Base-by-base conservation (phyloP, 805 yeast genomes). In the Myxozyma neglecta region DNA sequence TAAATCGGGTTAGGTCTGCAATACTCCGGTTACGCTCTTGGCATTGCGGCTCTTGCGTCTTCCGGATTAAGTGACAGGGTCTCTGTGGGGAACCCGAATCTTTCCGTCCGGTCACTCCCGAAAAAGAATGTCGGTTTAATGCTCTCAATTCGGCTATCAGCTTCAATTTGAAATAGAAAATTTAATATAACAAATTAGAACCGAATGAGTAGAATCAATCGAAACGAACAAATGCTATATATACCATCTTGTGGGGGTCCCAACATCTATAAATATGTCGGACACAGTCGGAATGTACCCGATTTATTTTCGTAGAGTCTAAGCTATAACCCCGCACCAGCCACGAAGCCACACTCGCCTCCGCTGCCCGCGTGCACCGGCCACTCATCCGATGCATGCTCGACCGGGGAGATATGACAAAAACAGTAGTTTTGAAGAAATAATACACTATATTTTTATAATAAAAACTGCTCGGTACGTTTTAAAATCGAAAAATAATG, bases 21-120 rank as follows among this genome's bases (percentile, higher is more conserved):
- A 39, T 40, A 40, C 55, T 46, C 55, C 55, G 55, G 55, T 51
- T 51, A 11, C 55, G 55, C 55, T 51, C 55, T 51, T 51, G 55
- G 55, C 55, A 29, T 29, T 37, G 45, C 45, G 55, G 37, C 52
- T 13, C 35, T n/a, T 7, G 54, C 44, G 34, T 10, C 18, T n/a
- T 49, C 37, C 54, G 54, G 24, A 32, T 34, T 45, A 45, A 45
- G 49, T 45, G 16, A 32, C 49, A 45, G 49, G 49, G 49, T 48
- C 29, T 37, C 16, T 51, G 34, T 39, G 55, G 20, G 55, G 55
- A 46, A 46, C 32, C 55, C 55, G 55, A 51, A 5, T 51, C 20
- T 16, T 51, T 43, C 55, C 55, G 46, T 6, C 53, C 53, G 53
- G 24, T 14, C 11, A 37, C 11, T 16, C 39, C 53, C 53, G 53